Evolutionary conservation across 805 yeast genomes (phyloP).

Genomic region (Zygosaccharomyces siamensis): DNA sequence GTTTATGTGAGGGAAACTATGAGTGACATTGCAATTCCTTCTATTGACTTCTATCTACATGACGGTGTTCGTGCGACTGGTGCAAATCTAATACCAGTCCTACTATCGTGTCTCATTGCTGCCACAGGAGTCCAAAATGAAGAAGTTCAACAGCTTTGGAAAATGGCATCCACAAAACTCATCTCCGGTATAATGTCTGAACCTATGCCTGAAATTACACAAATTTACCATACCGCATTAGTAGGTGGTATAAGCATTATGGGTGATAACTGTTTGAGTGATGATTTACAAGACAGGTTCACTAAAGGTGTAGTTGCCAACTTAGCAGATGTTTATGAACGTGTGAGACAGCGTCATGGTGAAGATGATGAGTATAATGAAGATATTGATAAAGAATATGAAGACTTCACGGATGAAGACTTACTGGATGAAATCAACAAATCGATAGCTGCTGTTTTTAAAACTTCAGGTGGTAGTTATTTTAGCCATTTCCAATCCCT

Average conservation of each 20-base stretch:
- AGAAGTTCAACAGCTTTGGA: slow-evolving; percentile 67
- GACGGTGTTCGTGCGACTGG: slow-evolving; percentile 94
- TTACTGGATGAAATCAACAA: slow-evolving; percentile 80
- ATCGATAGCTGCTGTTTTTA: slow-evolving; percentile 66
- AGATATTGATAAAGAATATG: slow-evolving; percentile 78
- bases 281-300: slow-evolving; percentile 50
- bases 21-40: slow-evolving; percentile 76
- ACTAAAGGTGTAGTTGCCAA: slow-evolving; percentile 57
- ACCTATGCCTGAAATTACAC: slow-evolving; percentile 76
- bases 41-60: slow-evolving; percentile 84
- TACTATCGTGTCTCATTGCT: slow-evolving; percentile 56
- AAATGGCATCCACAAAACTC: slow-evolving; percentile 59
- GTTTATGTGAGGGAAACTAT: slow-evolving; percentile 79
- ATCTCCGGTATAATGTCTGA: slow-evolving; percentile 66
- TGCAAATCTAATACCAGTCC: slow-evolving; percentile 74
- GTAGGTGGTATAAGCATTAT: slow-evolving; percentile 60
- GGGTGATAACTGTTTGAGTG: slow-evolving; percentile 58
- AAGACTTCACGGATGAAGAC: slow-evolving; percentile 85
- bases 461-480: slow-evolving; percentile 52
- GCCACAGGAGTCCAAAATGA: slow-evolving; percentile 48
- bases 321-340: slow-evolving; percentile 60
- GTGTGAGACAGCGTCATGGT: slow-evolving; percentile 66
- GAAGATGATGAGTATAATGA: slow-evolving; percentile 85
- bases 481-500: slow-evolving; percentile 60
- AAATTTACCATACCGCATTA: slow-evolving; percentile 70